Evolutionary conservation across 352 stramenopile genomes (phyloP).

Genomic region (Globisporangium parvum): DNA sequence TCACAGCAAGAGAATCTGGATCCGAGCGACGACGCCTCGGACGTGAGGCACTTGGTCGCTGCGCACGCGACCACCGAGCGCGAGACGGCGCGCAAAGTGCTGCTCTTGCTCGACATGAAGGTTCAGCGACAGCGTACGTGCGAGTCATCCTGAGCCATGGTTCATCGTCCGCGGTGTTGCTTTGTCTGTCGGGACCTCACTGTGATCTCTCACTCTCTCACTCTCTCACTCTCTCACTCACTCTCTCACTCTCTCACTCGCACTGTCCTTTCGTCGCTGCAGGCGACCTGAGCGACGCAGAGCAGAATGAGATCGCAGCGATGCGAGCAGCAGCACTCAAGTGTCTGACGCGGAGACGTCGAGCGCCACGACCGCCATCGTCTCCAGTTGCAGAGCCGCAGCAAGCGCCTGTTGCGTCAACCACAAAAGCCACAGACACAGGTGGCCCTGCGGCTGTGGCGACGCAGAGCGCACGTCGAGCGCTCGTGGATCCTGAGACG

Average conservation of each 20-base stretch:
- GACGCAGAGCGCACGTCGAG: neutral
- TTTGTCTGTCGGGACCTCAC: no score
- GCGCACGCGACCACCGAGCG: neutral
- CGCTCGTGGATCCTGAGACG: constrained; percentile 21
- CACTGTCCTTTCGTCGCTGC: neutral
- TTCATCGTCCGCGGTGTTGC: no score
- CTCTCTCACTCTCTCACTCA: neutral
- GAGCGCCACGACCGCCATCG: neutral
- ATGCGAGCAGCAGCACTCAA: constrained; percentile 1
- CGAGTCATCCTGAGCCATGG: no score
- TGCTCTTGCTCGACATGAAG: constrained; percentile 16
- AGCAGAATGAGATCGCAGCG: neutral
- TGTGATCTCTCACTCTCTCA: neutral
- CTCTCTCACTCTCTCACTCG: neutral
- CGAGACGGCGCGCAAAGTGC: constrained; percentile 13
- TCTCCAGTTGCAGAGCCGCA: neutral
- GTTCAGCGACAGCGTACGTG: constrained; percentile 12
- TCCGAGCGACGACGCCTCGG: neutral
- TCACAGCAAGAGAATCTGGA: neutral
- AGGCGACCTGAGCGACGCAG: constrained; percentile 7
- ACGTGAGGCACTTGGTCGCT: neutral
- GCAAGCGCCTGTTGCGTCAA: neutral
- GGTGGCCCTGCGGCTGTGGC: neutral
- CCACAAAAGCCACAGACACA: neutral
- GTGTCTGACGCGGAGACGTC: constrained; percentile 3